These are phyloP conservation scores for Sherardia arvensis DNA, from an alignment of 257 asterid species.

Conservation along the genomic window DNA sequence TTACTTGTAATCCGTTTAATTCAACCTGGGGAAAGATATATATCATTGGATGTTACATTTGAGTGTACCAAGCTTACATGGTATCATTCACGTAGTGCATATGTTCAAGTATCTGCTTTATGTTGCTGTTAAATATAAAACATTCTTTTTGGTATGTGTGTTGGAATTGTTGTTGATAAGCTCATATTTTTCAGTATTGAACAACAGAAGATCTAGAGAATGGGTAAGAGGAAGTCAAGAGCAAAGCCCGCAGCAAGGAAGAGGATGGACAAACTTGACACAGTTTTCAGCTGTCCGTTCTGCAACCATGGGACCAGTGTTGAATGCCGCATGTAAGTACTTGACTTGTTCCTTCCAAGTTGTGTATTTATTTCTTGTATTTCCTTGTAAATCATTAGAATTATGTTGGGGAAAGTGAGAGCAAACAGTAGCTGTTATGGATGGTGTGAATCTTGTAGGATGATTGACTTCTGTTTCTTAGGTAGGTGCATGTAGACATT, in stretches of 20 bases:
- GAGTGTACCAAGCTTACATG: too few relatives aligned
- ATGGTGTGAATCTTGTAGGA: neutral
- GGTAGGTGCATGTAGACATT: neutral
- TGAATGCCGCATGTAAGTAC: constrained; percentile 74
- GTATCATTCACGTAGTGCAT: neutral
- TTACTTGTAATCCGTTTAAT: neutral
- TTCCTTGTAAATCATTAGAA: neutral
- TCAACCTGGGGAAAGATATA: neutral
- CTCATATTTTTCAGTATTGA: neutral
- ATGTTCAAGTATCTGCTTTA: neutral
- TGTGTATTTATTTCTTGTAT: neutral
- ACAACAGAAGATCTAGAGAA: constrained; percentile 18
- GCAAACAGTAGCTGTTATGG: neutral
- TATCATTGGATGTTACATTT: neutral
- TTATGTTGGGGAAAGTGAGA: neutral
- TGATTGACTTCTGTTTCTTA: neutral
- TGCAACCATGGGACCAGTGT: constrained; percentile 90
- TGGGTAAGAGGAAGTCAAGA: constrained; percentile 97
- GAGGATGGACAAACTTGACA: constrained; percentile 92
- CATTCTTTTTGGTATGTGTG: neutral
- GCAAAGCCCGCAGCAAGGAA: constrained; percentile 92
- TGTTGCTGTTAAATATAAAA: too few relatives aligned
- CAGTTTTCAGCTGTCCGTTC: constrained; percentile 92
- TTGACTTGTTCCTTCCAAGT: neutral
- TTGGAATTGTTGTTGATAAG: neutral